Conservation (phyloP, 805 yeast species). For the Starmerella cellae region DNA sequence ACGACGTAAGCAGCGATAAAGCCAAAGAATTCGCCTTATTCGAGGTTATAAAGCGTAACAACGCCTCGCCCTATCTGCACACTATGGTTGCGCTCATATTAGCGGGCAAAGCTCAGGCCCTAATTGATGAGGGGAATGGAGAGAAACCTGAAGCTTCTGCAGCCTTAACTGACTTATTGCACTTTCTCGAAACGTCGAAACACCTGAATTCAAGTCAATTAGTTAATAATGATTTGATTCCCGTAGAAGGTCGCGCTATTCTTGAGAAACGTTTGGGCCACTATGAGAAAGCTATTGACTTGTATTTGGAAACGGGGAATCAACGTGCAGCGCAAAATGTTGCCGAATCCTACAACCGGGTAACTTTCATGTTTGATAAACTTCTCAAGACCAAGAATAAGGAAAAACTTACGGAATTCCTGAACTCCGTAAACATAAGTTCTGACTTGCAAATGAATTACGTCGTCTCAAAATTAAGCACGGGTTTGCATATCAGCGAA, state of each 20-base stretch:
- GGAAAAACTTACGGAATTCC: neutral
- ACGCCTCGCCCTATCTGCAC: conserved; percentile 7
- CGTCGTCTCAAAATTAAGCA: conserved; percentile 3
- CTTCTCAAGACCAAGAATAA: neutral
- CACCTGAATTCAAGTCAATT: conserved; percentile 1
- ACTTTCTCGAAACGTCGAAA: conserved; percentile 3
- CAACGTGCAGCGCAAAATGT: conserved; percentile 46
- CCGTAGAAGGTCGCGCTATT: conserved; percentile 35
- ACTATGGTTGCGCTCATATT: conserved; percentile 8
- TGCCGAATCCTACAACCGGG: conserved; percentile 33
- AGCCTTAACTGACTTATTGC: neutral
- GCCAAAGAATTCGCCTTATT: conserved; percentile 9
- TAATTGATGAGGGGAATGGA: too few species aligned
- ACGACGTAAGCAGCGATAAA: neutral
- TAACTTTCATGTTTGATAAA: conserved; percentile 11
- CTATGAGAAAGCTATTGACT: conserved; percentile 49
- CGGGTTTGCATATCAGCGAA: neutral
- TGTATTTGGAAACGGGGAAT: conserved; percentile 46
- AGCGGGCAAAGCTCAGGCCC: conserved; percentile 2
- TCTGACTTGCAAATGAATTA: neutral
- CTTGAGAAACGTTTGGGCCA: conserved; percentile 47
- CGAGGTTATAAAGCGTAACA: conserved; percentile 1
- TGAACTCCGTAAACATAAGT: neutral
- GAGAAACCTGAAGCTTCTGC: neutral
- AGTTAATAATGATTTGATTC: conserved; percentile 1